These are phyloP conservation scores for Leccinum obscurum DNA, from an alignment of 768 basidiomycete genomes.

Conservation along the genomic window DNA sequence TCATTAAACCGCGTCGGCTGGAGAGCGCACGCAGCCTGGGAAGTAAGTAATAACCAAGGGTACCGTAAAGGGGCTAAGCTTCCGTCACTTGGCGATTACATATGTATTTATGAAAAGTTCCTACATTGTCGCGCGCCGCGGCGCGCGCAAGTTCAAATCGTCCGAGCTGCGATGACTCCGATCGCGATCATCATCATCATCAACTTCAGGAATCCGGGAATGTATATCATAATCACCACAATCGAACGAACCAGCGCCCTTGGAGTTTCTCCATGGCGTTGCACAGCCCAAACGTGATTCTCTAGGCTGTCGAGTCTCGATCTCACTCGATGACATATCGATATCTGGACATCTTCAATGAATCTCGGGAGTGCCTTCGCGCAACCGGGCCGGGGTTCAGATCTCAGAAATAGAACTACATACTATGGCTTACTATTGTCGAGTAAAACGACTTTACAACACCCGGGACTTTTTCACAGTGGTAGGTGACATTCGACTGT, in stretches of 20 bases:
- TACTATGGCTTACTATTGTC: neutral
- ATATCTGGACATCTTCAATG: neutral
- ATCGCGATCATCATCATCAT: neutral
- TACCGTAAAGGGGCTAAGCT: neutral
- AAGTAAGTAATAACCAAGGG: neutral
- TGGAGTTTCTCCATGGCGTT: neutral
- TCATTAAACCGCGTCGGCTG: neutral
- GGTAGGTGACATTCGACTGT: neutral
- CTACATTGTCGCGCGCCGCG: neutral
- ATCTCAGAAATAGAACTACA: neutral
- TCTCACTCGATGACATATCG: constrained; percentile 6
- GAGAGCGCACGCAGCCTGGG: neutral
- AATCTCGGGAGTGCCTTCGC: neutral
- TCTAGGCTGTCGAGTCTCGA: constrained; percentile 5
- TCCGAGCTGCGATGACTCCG: neutral
- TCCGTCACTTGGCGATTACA: neutral
- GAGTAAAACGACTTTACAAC: neutral
- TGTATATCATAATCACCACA: neutral
- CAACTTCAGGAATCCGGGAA: neutral
- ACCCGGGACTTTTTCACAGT: neutral
- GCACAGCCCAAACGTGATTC: neutral
- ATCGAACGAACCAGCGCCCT: neutral
- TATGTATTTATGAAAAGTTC: neutral
- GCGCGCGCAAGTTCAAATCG: neutral
- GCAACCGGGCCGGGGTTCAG: neutral